Conservation (phyloP, 1,284 basidiomycete genomes). For the Apiotrichum mycotoxinovorans region DNA sequence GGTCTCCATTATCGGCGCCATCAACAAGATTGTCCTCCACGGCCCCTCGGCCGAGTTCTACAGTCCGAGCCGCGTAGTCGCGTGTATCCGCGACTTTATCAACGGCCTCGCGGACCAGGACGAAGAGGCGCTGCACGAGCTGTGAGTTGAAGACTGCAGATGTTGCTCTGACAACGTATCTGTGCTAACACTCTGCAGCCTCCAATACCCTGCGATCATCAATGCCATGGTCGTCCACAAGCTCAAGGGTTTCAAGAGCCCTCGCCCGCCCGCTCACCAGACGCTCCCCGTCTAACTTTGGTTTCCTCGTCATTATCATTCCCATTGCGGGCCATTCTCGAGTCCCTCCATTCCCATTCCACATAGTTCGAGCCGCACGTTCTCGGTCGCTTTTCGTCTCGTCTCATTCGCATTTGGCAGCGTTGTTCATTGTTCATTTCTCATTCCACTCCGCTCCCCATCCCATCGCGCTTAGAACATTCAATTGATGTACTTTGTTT, state of each 20-base stretch:
- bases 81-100: constrained; percentile 9
- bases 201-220: constrained; percentile 8
- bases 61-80: background rate
- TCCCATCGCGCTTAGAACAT: too few relatives aligned
- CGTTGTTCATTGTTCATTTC: background rate
- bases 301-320: background rate
- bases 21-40: constrained; percentile 1
- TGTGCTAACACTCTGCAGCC: constrained; percentile 2
- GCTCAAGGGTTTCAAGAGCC: constrained; percentile 3
- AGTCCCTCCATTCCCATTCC: background rate
- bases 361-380: background rate
- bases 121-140: constrained; percentile 10
- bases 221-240: constrained; percentile 2
- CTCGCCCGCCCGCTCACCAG: background rate
- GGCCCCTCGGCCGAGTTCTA: background rate
- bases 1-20: constrained; percentile 7
- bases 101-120: constrained; percentile 10
- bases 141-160: background rate
- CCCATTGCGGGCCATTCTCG: background rate
- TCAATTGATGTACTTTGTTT: background rate
- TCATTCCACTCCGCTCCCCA: too few relatives aligned
- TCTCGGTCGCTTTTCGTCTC: background rate
- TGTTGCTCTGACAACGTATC: too few relatives aligned
- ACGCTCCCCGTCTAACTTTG: background rate
- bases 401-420: background rate